These are phyloP conservation scores for Kwoniella heveanensis DNA, from an alignment of 768 basidiomycete species.

Conservation along the genomic window DNA sequence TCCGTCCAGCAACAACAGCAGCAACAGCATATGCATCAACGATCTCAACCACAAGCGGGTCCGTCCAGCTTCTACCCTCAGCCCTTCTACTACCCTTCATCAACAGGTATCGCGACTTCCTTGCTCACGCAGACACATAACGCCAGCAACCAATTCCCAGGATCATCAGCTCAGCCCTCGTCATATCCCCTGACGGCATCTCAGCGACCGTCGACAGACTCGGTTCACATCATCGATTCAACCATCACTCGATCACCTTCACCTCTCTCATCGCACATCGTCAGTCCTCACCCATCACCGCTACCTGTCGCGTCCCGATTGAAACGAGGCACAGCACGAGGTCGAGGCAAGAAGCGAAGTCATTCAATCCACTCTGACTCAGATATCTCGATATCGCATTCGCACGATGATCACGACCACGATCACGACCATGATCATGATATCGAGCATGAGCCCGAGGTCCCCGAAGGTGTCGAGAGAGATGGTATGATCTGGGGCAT, in stretches of 20 bases:
- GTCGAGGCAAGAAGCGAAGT: constrained; percentile 19
- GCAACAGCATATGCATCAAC: constrained; percentile 8
- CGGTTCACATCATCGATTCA: constrained; percentile 28
- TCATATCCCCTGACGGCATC: constrained; percentile 4
- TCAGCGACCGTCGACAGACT: constrained; percentile 14
- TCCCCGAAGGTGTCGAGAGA: constrained; percentile 50
- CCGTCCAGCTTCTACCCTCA: constrained; percentile 30
- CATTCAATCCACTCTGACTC: constrained; percentile 22
- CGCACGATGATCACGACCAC: constrained; percentile 16
- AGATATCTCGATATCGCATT: constrained; percentile 17
- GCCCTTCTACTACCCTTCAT: constrained; percentile 17
- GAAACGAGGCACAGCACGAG: neutral
- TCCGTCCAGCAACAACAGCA: constrained; percentile 15
- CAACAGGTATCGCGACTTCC: constrained; percentile 17
- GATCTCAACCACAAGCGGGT: constrained; percentile 17
- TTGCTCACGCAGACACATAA: constrained; percentile 14
- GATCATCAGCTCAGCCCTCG: constrained; percentile 1
- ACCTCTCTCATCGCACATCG: constrained; percentile 20
- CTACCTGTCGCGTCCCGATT: constrained; percentile 4
- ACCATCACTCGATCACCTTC: constrained; percentile 24
- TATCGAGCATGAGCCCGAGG: constrained; percentile 43
- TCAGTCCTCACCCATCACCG: constrained; percentile 31
- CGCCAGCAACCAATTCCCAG: constrained; percentile 2
- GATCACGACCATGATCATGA: constrained; percentile 13
- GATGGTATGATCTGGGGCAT: constrained; percentile 57